Evolutionary conservation across 2,329 filamentous ascomycete genomes (phyloP).

Genomic region (Pestalotiopsis sp.): DNA sequence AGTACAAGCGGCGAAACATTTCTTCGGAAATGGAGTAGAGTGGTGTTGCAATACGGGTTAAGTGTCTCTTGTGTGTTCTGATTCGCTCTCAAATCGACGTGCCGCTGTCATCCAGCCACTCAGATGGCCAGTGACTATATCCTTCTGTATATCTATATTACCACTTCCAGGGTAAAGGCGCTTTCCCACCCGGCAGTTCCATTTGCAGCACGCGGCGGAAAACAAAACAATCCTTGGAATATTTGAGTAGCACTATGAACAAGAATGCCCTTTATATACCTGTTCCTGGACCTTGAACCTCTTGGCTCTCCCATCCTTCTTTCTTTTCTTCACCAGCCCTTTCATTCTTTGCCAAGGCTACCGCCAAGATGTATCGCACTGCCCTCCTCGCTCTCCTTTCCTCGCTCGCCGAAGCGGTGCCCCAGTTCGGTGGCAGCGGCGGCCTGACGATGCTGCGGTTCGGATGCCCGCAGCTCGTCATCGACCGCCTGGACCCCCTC

Average conservation of each 20-base stretch:
- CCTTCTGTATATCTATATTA: constrained; percentile 4
- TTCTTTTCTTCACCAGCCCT: background rate
- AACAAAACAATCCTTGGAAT: background rate
- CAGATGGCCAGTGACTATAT: background rate
- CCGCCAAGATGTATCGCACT: background rate
- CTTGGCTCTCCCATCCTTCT: background rate
- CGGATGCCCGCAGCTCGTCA: constrained; percentile 30
- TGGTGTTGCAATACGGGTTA: constrained; percentile 2
- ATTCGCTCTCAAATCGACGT: background rate
- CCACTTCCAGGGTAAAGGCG: background rate
- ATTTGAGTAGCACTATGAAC: background rate
- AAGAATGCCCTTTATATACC: background rate
- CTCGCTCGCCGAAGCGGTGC: background rate
- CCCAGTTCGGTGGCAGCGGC: background rate
- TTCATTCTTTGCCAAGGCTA: background rate
- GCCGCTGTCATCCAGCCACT: background rate
- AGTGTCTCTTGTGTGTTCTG: background rate
- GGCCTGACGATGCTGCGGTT: constrained; percentile 24
- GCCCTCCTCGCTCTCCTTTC: background rate
- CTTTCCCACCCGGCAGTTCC: background rate
- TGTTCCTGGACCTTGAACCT: background rate
- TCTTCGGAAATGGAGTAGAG: background rate
- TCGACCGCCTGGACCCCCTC: constrained; percentile 32
- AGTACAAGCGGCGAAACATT: background rate
- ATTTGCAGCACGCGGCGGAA: background rate